These are phyloP conservation scores for Bipolaris sorokiniana DNA, from an alignment of 2,329 filamentous ascomycete species.

Conservation along the genomic window DNA sequence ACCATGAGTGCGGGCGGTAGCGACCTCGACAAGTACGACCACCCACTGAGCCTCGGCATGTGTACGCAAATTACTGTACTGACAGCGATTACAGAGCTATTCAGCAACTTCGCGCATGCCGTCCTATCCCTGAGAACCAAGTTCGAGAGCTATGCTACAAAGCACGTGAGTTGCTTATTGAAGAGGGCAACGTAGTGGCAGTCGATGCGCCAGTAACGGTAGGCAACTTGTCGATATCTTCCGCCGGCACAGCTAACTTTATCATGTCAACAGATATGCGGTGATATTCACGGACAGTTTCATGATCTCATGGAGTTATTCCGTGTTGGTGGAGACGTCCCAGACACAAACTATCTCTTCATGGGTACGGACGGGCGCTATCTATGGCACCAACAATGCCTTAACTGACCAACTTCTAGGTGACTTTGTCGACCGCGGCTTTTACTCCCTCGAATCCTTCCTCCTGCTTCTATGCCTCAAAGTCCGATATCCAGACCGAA, in stretches of 20 bases:
- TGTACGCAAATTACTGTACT: slow-evolving; percentile 11
- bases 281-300: slow-evolving; percentile 96
- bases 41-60: slow-evolving; percentile 14
- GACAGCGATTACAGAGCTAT: slow-evolving; percentile 71
- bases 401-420: slow-evolving; percentile 57
- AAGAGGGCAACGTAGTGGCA: slow-evolving; percentile 96
- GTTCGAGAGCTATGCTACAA: slow-evolving; percentile 98
- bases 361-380: slow-evolving; percentile 68
- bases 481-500: slow-evolving; percentile 95
- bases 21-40: slow-evolving; percentile 83
- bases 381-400: not conserved
- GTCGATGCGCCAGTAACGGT: slow-evolving; percentile 94
- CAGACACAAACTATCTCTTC: slow-evolving; percentile 95
- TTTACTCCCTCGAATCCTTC: slow-evolving; percentile 97
- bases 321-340: slow-evolving; percentile 88
- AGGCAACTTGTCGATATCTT: slow-evolving; percentile 38
- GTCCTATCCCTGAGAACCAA: slow-evolving; percentile 92
- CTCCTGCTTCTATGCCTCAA: slow-evolving; percentile 94
- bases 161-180: slow-evolving; percentile 91
- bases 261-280: slow-evolving; percentile 60
- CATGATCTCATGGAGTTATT: slow-evolving; percentile 98
- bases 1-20: slow-evolving; percentile 68
- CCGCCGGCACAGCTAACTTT: slow-evolving; percentile 9
- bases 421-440: slow-evolving; percentile 96
- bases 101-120: slow-evolving; percentile 91